Conservation (phyloP, 768 basidiomycete species). For the Boletellus sp. region DNA sequence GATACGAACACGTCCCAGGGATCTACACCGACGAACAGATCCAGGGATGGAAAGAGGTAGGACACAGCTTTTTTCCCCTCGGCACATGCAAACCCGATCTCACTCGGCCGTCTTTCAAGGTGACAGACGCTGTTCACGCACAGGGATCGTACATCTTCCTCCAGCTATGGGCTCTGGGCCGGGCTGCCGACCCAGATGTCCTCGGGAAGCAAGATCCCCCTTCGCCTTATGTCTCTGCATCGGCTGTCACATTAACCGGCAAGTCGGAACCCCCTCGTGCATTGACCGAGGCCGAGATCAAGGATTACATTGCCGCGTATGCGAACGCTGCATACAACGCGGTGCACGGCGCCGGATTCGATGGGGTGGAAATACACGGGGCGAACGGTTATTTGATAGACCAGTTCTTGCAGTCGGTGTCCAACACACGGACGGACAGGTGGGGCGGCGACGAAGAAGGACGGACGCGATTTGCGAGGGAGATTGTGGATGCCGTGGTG, state of each 20-base stretch:
- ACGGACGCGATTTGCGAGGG: slow-evolving; percentile 43
- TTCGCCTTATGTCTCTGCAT: slow-evolving; percentile 34
- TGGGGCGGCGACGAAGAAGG: slow-evolving; percentile 59
- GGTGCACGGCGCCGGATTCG: slow-evolving; percentile 39
- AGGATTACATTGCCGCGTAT: slow-evolving; percentile 28
- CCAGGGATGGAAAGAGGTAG: slow-evolving; percentile 45
- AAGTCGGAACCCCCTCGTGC: slow-evolving; percentile 15
- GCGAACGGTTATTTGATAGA: slow-evolving; percentile 49
- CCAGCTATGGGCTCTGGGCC: slow-evolving; percentile 60
- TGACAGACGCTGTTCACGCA: slow-evolving; percentile 56
- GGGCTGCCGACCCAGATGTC: slow-evolving; percentile 35
- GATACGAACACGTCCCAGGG: slow-evolving; percentile 51
- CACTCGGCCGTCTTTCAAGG: slow-evolving; percentile 26
- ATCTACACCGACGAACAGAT: slow-evolving; percentile 63
- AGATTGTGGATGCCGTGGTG: slow-evolving; percentile 41
- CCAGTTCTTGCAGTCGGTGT: slow-evolving; percentile 43
- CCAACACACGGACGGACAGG: slow-evolving; percentile 47
- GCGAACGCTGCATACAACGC: slow-evolving; percentile 32
- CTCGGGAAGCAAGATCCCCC: slow-evolving; percentile 31
- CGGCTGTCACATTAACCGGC: slow-evolving; percentile 24
- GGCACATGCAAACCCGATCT: background rate
- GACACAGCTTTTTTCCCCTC: background rate
- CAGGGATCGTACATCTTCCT: slow-evolving; percentile 44
- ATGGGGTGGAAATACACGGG: slow-evolving; percentile 43
- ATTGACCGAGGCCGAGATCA: slow-evolving; percentile 30